A percentile compares a stretch with the other conserved stretches of the same genome.
These are phyloP conservation scores for Pontederia crassipes DNA, from an alignment of 176 grass and related monocot genomes.

Conservation along the genomic window DNA sequence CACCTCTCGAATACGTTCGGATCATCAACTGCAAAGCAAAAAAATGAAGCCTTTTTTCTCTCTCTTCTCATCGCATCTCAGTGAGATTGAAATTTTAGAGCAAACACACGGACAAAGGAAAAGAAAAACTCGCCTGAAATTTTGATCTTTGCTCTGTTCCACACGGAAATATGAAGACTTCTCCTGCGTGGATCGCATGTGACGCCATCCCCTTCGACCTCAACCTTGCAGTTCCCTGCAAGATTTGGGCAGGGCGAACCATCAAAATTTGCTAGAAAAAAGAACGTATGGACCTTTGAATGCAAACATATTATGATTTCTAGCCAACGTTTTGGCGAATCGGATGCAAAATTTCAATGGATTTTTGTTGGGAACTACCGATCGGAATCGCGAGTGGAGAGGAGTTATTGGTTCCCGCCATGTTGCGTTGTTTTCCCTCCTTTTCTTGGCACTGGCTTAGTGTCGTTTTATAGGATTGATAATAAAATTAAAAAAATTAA, in stretches of 20 bases:
- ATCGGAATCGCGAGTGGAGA: too few species aligned
- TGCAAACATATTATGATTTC: too few species aligned
- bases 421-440: too few species aligned
- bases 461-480: too few species aligned
- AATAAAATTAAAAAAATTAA: too few species aligned
- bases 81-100: not conserved
- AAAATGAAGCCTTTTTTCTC: not conserved
- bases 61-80: not conserved
- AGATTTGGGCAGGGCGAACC: not conserved
- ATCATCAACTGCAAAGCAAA: constrained; percentile 30
- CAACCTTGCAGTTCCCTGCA: constrained; percentile 69
- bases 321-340: too few species aligned
- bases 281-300: too few species aligned
- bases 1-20: constrained; percentile 10
- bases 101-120: not conserved
- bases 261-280: too few species aligned
- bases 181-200: constrained; percentile 26
- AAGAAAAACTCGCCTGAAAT: constrained; percentile 30
- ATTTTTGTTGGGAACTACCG: too few species aligned
- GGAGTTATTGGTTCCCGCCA: too few species aligned
- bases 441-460: too few species aligned
- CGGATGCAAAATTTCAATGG: too few species aligned
- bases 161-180: constrained; percentile 36
- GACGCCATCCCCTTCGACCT: constrained; percentile 37
- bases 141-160: constrained; percentile 35